Base-by-base conservation (phyloP, 2,329 filamentous ascomycete species). In the Fusarium neocosmosporiellum region DNA sequence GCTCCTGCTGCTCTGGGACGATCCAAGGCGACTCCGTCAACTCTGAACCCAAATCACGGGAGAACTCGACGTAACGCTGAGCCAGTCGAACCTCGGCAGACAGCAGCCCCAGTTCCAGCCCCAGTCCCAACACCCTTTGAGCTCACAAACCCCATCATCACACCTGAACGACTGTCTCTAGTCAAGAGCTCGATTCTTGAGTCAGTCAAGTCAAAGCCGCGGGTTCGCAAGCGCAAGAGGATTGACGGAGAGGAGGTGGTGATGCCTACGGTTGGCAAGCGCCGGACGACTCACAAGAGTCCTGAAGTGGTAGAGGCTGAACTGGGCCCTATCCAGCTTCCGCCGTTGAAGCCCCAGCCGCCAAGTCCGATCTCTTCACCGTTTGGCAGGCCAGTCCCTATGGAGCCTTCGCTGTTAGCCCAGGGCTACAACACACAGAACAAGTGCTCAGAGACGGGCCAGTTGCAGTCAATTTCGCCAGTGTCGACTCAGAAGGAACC, bases 191-290 rank as follows among this genome's bases (percentile, higher is more conserved):
- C 88, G 5, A 89, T 89, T n/a, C 78, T 85, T 5, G 82, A 84
- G 10, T 85, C 86, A 2, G 87, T 89, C 66, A 89, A 89, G 75
- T 80, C 81, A 11, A 84, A 86, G 41, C 83, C 83, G 7, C 83
- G 86, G 24, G 80, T 83, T 41, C 82, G 86, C 66, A 88, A 86
- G 75, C 83, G 83, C 16, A 88, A 87, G 74, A 82, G 79, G 72
- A 83, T 86, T 60, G 79, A 84, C 27, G 85, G 84, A 10, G 83
- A 81, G 43, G 80, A 81, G 61, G 76, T 81, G 34, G 67, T 70
- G 8, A 65, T 77, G 59, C 79, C 79, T 7, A 65, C 70, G 2
- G 70, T 72, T 34, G 70, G 69, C 8, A 74, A 64, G 16, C 73
- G 76, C 2, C 74, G 68, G 34, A 63, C 46, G 22, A 33, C 67